Percentiles rank a stretch among this genome's conserved stretches.
Conservation (phyloP, 441 rosid genomes). For the Pelargonium cotyledonis region DNA sequence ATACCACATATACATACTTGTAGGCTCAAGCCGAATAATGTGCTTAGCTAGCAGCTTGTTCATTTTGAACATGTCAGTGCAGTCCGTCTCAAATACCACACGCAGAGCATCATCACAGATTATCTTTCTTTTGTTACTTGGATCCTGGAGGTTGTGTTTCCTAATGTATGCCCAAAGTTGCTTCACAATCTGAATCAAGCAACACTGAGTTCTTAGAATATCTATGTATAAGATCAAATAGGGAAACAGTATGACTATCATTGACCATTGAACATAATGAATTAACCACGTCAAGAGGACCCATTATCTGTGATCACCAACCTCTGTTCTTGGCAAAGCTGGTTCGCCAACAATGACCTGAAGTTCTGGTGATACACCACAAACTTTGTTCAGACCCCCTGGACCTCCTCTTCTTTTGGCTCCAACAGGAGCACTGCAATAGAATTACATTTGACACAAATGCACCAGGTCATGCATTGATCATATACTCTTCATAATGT, state of each 20-base stretch:
- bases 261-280: background rate
- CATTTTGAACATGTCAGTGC: constrained; percentile 98
- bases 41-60: constrained; percentile 87
- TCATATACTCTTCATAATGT: background rate
- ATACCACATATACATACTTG: constrained; percentile 38
- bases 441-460: background rate
- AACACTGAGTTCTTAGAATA: constrained; percentile 10
- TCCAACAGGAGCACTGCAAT: constrained; percentile 57
- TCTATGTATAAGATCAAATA: background rate
- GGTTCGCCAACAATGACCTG: constrained; percentile 88
- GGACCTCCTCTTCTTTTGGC: constrained; percentile 86
- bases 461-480: background rate
- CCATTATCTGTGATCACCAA: constrained; percentile 11
- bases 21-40: constrained; percentile 69
- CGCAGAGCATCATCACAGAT: constrained; percentile 89
- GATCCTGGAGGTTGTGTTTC: constrained; percentile 93
- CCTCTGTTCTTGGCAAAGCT: constrained; percentile 92
- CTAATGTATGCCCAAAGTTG: constrained; percentile 95
- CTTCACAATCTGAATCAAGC: constrained; percentile 66
- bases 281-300: background rate
- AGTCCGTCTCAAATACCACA: constrained; percentile 82
- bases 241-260: background rate
- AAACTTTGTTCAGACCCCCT: constrained; percentile 88
- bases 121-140: constrained; percentile 93
- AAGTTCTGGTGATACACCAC: constrained; percentile 84